phyloP scores from a whole-genome alignment of 441 rosid species.

The Pelargonium cotyledonis region DNA sequence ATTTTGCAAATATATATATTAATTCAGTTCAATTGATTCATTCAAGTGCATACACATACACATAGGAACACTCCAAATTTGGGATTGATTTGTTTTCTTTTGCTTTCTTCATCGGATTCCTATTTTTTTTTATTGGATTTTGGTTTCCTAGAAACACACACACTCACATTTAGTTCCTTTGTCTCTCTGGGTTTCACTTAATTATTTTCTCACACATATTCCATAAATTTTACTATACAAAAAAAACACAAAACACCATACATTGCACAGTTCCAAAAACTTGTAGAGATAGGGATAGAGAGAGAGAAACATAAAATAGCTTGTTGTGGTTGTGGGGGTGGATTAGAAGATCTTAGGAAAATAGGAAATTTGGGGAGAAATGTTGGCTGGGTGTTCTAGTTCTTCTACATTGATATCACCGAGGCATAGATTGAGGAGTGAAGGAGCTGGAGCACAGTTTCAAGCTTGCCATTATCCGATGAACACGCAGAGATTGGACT shows the following conservation, averaged over 20 bases:
- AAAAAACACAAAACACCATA: too few species aligned
- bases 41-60: conserved; percentile 25
- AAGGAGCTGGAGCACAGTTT: conserved; percentile 58
- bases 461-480: conserved; percentile 82
- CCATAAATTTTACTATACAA: too few species aligned
- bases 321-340: conserved; percentile 37
- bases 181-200: conserved; percentile 19
- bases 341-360: conserved; percentile 23
- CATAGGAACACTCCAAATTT: conserved; percentile 30
- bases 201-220: too few species aligned
- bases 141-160: conserved; percentile 32
- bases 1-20: conserved; percentile 9
- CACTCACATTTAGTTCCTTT: conserved; percentile 37
- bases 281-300: conserved; percentile 4
- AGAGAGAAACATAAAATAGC: conserved; percentile 24
- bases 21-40: conserved; percentile 20
- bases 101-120: conserved; percentile 81
- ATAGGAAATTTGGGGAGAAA: conserved; percentile 52
- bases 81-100: conserved; percentile 22
- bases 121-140: conserved; percentile 22
- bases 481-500: conserved; percentile 95
- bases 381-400: conserved; percentile 99
- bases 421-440: conserved; percentile 92
- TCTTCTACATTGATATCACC: conserved; percentile 81
- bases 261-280: too few species aligned